These are phyloP conservation scores for Tolypocladium cylindrosporum DNA, from an alignment of 2,329 filamentous ascomycete genomes.

Conservation along the genomic window DNA sequence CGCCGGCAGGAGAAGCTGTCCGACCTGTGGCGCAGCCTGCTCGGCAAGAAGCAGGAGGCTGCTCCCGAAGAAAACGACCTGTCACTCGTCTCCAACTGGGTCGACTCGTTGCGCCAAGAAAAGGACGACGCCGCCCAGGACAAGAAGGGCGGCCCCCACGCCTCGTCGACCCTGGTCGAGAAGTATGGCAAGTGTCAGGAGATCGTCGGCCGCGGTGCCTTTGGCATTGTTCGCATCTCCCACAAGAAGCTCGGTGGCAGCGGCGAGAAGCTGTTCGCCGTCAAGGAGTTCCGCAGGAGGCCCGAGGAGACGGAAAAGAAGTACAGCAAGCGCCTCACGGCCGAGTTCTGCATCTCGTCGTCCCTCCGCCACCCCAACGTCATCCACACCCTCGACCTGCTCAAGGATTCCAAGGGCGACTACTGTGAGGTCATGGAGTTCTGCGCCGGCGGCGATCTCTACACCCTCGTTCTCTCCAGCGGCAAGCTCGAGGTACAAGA, in stretches of 20 bases:
- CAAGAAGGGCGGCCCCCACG: slow-evolving; percentile 65
- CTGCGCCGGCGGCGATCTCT: slow-evolving; percentile 90
- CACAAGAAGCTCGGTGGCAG: slow-evolving; percentile 84
- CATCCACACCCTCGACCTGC: slow-evolving; percentile 90
- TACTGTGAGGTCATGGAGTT: slow-evolving; percentile 99
- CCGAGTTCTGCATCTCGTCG: slow-evolving; percentile 97
- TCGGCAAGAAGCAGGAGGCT: slow-evolving; percentile 74
- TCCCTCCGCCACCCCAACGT: slow-evolving; percentile 95
- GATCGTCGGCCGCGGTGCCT: slow-evolving; percentile 88
- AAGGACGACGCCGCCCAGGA: slow-evolving; percentile 70
- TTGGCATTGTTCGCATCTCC: slow-evolving; percentile 93
- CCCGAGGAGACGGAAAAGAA: slow-evolving; percentile 94
- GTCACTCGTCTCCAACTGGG: slow-evolving; percentile 91
- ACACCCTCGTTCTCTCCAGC: slow-evolving; percentile 82
- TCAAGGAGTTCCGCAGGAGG: slow-evolving; percentile 93
- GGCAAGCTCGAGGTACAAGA: slow-evolving; percentile 87
- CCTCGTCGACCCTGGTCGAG: slow-evolving; percentile 68
- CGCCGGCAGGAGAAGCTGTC: slow-evolving; percentile 91
- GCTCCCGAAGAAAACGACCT: slow-evolving; percentile 70
- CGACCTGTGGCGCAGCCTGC: slow-evolving; percentile 79
- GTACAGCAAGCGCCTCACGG: slow-evolving; percentile 93
- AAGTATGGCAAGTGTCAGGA: slow-evolving; percentile 99
- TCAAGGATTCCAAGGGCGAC: slow-evolving; percentile 93
- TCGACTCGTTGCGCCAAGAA: slow-evolving; percentile 83
- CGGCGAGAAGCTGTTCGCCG: slow-evolving; percentile 85